Conservation (phyloP, 1,284 basidiomycete species). For the Ustilago sp. region DNA sequence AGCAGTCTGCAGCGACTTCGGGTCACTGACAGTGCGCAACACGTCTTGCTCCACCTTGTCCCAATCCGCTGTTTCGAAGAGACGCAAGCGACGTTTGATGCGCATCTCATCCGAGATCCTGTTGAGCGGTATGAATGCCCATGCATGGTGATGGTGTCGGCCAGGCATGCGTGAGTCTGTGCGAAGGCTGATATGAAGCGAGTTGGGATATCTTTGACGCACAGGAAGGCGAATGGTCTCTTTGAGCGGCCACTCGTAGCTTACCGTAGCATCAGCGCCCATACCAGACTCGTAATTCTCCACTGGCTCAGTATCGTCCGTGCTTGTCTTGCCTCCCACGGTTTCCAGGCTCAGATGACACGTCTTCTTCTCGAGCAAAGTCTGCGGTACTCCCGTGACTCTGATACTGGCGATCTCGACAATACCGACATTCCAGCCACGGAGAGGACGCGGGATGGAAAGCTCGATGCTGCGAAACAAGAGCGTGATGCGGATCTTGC, state of each 20-base stretch:
- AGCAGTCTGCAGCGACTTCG: conserved; percentile 28
- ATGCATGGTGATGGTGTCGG: conserved; percentile 46
- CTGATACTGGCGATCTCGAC: conserved; percentile 52
- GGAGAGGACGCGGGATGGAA: conserved; percentile 54
- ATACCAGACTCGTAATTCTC: conserved; percentile 42
- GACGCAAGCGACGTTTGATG: conserved; percentile 33
- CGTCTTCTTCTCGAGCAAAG: conserved; percentile 49
- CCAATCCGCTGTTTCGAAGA: conserved; percentile 53
- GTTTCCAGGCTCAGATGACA: conserved; percentile 55
- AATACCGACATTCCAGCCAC: conserved; percentile 63
- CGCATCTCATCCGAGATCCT: conserved; percentile 52
- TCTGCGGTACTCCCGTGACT: conserved; percentile 37
- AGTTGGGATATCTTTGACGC: conserved; percentile 49
- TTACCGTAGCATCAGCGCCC: conserved; percentile 42
- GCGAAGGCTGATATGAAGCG: conserved; percentile 52
- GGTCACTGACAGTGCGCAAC: conserved; percentile 42
- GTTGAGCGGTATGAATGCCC: conserved; percentile 54
- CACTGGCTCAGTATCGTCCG: conserved; percentile 35
- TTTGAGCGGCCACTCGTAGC: conserved; percentile 48
- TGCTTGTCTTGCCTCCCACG: conserved; percentile 52
- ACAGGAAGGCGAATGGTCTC: conserved; percentile 45
- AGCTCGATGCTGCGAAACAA: conserved; percentile 61
- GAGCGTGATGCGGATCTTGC: conserved; percentile 60
- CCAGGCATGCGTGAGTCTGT: conserved; percentile 59
- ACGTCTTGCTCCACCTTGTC: conserved; percentile 56